phyloP scores from a whole-genome alignment of 495 filamentous ascomycete species.

The Massariosphaeria phaeospora region DNA sequence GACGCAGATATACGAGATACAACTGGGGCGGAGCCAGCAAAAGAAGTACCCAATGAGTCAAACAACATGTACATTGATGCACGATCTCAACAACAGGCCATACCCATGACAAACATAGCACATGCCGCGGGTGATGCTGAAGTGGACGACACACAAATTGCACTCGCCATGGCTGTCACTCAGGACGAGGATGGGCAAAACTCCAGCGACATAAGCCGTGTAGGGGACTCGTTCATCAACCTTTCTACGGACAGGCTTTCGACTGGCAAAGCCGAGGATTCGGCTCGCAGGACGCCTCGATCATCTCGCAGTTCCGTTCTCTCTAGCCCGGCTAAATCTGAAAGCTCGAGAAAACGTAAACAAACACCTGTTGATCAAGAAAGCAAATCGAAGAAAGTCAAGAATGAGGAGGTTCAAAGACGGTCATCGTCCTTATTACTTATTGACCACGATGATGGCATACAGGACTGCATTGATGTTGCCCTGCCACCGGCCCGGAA shows the following conservation, averaged over 20 bases:
- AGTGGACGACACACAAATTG: conserved; percentile 2
- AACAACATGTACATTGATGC: conserved; percentile 6
- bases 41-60: not conserved
- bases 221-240: conserved; percentile 19
- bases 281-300: not conserved
- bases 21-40: not conserved
- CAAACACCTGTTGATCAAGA: not conserved
- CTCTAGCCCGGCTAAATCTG: too few relatives aligned
- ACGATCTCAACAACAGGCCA: conserved; percentile 2
- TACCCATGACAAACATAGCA: not conserved
- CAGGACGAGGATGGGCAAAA: not conserved
- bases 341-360: conserved; percentile 31
- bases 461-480: not conserved
- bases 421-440: too few relatives aligned
- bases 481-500: not conserved
- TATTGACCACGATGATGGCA: not conserved
- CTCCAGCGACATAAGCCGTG: conserved; percentile 21
- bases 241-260: not conserved
- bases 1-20: conserved; percentile 12
- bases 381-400: not conserved
- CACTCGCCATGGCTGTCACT: not conserved
- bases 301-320: conserved; percentile 7
- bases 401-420: too few relatives aligned
- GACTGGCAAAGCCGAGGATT: not conserved
- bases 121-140: not conserved